phyloP scores from a whole-genome alignment of 805 yeast genomes.

The Lipomyces oligophaga region DNA sequence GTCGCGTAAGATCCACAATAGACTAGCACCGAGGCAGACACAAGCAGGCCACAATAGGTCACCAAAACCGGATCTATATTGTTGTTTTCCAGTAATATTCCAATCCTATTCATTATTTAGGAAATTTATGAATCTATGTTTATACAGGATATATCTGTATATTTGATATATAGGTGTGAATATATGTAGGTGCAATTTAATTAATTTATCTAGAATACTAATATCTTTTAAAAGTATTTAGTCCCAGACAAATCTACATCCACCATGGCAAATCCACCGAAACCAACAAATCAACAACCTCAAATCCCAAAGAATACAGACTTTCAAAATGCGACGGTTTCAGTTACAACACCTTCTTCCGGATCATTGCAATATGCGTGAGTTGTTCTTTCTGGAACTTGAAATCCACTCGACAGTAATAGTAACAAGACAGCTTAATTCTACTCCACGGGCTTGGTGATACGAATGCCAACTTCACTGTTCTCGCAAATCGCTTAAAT shows the following conservation, averaged over 20 bases:
- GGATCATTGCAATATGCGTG: constrained; percentile 1
- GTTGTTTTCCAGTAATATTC: constrained; percentile 11
- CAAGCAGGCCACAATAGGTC: constrained; percentile 27
- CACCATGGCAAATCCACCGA: too few species aligned
- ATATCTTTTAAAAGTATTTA: too few species aligned
- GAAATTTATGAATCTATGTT: background rate
- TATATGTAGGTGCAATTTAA: too few species aligned
- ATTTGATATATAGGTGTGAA: too few species aligned
- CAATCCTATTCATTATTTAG: background rate
- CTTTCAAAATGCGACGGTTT: constrained; percentile 10
- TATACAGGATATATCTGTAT: too few species aligned
- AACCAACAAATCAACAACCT: too few species aligned
- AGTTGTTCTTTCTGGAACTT: background rate
- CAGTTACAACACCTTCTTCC: constrained; percentile 15
- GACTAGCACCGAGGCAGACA: constrained; percentile 25
- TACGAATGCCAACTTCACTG: constrained; percentile 14
- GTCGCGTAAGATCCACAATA: constrained; percentile 29
- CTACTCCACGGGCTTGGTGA: constrained; percentile 29
- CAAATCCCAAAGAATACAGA: constrained; percentile 14
- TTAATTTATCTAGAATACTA: too few species aligned
- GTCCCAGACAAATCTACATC: too few species aligned
- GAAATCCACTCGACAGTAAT: background rate
- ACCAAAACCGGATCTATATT: constrained; percentile 22
- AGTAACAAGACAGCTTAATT: constrained; percentile 10
- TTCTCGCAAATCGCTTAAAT: constrained; percentile 19